phyloP scores from a whole-genome alignment of 768 basidiomycete species.

The Dacryopinax spathularia region DNA sequence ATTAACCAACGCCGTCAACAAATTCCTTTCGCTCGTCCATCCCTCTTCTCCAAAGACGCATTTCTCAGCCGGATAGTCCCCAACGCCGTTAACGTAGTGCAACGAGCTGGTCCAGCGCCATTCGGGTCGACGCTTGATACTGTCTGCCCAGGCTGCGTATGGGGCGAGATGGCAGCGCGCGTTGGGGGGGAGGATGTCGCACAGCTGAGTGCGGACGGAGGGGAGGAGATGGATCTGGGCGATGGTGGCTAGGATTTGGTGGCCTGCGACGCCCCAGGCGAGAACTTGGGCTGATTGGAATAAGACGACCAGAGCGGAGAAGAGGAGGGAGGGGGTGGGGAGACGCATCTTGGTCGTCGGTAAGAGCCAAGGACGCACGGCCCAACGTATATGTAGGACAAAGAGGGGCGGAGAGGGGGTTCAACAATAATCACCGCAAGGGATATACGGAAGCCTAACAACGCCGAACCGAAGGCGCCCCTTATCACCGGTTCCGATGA shows the following conservation, averaged over 20 bases:
- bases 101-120: constrained; percentile 52
- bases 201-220: constrained; percentile 45
- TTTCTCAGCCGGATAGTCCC: constrained; percentile 59
- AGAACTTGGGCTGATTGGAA: background rate
- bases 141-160: constrained; percentile 82
- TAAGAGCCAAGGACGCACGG: background rate
- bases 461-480: background rate
- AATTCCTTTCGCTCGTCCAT: constrained; percentile 42
- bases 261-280: constrained; percentile 35
- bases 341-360: background rate
- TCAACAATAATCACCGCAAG: background rate
- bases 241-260: constrained; percentile 86
- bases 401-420: background rate
- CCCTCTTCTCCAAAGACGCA: constrained; percentile 66
- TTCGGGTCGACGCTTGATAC: constrained; percentile 29
- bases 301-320: background rate
- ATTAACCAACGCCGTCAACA: constrained; percentile 57
- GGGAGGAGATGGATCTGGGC: constrained; percentile 78
- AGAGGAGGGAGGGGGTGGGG: background rate
- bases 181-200: constrained; percentile 43
- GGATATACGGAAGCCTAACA: background rate
- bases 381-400: background rate
- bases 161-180: constrained; percentile 66
- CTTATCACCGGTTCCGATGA: no score
- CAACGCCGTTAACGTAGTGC: constrained; percentile 61